These are phyloP conservation scores for Parachlorella kessleri DNA, from an alignment of 139 green algal species.

Conservation along the genomic window DNA sequence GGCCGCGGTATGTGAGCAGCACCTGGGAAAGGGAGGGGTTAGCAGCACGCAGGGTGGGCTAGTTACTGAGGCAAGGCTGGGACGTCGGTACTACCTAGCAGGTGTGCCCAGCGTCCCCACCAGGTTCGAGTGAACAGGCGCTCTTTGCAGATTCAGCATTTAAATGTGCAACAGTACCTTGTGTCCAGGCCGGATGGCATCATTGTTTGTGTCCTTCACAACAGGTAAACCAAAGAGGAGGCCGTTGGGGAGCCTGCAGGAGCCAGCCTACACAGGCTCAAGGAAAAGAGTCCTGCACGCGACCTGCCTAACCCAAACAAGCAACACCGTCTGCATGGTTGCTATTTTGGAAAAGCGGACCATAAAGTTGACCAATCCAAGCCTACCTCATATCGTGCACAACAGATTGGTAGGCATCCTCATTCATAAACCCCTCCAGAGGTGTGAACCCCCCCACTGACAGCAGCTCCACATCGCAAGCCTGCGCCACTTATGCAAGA, in stretches of 20 bases:
- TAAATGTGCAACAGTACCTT: too few relatives aligned
- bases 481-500: slow-evolving; percentile 17
- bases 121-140: too few relatives aligned
- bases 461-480: slow-evolving; percentile 95
- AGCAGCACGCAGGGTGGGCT: slow-evolving; percentile 80
- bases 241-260: slow-evolving; percentile 56
- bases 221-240: slow-evolving; percentile 88
- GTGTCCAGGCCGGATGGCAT: slow-evolving; percentile 70
- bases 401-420: slow-evolving; percentile 78
- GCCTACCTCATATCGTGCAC: slow-evolving; percentile 77
- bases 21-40: slow-evolving; percentile 76
- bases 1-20: slow-evolving; percentile 80
- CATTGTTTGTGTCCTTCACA: slow-evolving; percentile 86
- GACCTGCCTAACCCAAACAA: too few relatives aligned
- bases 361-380: too few relatives aligned
- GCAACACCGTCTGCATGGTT: too few relatives aligned
- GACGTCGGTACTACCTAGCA: background rate
- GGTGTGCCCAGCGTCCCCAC: too few relatives aligned
- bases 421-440: slow-evolving; percentile 87
- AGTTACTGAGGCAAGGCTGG: background rate
- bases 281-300: too few relatives aligned
- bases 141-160: too few relatives aligned
- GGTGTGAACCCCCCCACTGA: slow-evolving; percentile 87
- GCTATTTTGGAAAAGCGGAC: too few relatives aligned
- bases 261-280: too few relatives aligned